These are phyloP conservation scores for Botrytis squamosa DNA, from an alignment of 2,329 filamentous ascomycete genomes.

Conservation along the genomic window DNA sequence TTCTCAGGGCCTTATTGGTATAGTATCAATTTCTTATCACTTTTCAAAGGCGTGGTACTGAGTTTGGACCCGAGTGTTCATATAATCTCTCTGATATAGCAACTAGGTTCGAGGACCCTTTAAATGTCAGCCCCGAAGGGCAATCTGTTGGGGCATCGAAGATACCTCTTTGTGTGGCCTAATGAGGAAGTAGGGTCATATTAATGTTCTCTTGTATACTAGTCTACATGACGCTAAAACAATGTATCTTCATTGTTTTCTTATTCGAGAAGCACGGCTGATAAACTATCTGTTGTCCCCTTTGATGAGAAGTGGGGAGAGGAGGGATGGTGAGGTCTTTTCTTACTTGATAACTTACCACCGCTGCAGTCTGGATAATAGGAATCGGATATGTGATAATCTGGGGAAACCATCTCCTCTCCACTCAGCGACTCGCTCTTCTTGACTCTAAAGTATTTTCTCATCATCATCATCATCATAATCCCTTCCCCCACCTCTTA, in stretches of 20 bases:
- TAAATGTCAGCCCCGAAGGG: too few species aligned
- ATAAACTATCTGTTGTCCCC: background rate
- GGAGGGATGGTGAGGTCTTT: background rate
- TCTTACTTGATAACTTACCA: background rate
- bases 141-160: background rate
- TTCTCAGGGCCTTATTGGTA: background rate
- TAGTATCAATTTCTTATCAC: background rate
- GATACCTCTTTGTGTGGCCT: background rate
- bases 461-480: background rate
- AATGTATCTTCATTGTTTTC: slow-evolving; percentile 6
- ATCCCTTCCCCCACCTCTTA: background rate
- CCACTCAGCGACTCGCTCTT: background rate
- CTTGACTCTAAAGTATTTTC: background rate
- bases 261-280: background rate
- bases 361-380: background rate
- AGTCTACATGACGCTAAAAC: background rate
- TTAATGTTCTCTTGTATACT: background rate
- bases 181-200: background rate
- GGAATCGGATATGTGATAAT: background rate
- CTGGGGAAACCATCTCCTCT: background rate
- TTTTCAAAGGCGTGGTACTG: background rate
- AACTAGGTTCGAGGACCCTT: background rate
- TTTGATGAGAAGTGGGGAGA: background rate
- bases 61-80: background rate
- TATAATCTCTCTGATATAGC: background rate